Percentiles rank a stretch among this genome's conserved stretches.
These are phyloP conservation scores for Gossypium sturtianum DNA, from an alignment of 345 rosid species.

Conservation along the genomic window DNA sequence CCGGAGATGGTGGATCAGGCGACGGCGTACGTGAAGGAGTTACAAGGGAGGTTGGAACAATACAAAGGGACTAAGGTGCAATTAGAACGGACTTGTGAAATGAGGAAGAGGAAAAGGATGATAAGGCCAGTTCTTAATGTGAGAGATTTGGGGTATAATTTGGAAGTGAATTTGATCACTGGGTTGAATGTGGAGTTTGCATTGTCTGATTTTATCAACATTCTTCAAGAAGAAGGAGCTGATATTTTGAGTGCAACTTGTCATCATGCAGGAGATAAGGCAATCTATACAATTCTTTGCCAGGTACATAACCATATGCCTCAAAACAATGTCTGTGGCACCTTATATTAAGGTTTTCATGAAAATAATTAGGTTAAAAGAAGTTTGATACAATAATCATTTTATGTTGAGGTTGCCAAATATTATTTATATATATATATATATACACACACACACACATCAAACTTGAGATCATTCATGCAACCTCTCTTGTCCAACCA, in stretches of 20 bases:
- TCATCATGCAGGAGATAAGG: slow-evolving; percentile 6
- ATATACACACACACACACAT: too few relatives aligned
- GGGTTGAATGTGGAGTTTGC: not conserved
- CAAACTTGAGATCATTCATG: not conserved
- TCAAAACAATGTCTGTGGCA: not conserved
- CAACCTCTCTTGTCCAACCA: not conserved
- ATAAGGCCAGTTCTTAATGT: not conserved
- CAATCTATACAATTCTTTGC: slow-evolving; percentile 1
- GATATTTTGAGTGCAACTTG: slow-evolving; percentile 5
- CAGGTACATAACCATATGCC: not conserved
- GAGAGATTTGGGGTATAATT: not conserved
- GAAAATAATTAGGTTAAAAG: not conserved
- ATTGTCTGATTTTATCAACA: slow-evolving; percentile 1
- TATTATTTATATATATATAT: not conserved
- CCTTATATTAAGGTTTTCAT: not conserved
- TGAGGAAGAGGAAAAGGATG: not conserved
- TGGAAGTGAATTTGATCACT: slow-evolving; percentile 9
- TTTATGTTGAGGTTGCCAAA: too few relatives aligned
- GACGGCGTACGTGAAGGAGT: not conserved
- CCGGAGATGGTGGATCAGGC: slow-evolving; percentile 5
- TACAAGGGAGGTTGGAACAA: not conserved
- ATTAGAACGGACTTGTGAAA: not conserved
- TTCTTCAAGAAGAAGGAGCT: slow-evolving; percentile 10
- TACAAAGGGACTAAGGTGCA: not conserved
- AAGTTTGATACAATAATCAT: not conserved